phyloP scores from a whole-genome alignment of 352 stramenopile species.

The Phytophthora podocarpi region DNA sequence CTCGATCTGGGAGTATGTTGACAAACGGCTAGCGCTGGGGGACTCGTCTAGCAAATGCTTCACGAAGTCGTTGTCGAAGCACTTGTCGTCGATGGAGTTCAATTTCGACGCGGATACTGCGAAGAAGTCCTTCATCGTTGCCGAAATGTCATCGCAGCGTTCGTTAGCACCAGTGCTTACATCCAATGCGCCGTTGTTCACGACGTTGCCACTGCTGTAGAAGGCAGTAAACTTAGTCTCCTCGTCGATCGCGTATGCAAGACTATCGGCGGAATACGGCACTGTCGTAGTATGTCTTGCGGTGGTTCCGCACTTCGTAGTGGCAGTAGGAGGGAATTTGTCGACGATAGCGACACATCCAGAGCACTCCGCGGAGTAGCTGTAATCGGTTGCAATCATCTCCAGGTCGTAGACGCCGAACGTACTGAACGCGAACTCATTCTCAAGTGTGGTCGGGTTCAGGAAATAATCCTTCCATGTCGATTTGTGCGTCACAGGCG shows the following conservation, averaged over 20 bases:
- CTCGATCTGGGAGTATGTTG: not conserved
- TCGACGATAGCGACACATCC: conserved; percentile 38
- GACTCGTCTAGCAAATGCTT: conserved; percentile 2
- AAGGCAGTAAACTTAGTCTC: conserved; percentile 21
- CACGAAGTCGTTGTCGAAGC: conserved; percentile 14
- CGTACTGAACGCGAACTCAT: conserved; percentile 25
- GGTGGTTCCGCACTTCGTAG: conserved; percentile 1
- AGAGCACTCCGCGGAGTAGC: conserved; percentile 4
- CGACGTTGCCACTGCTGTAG: conserved; percentile 14
- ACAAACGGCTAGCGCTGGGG: not conserved
- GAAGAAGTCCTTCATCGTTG: conserved; percentile 22
- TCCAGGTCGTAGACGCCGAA: conserved; percentile 34
- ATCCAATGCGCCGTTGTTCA: conserved; percentile 19
- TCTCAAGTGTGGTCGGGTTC: conserved; percentile 3
- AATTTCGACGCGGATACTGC: not conserved
- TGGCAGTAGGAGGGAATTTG: conserved; percentile 6
- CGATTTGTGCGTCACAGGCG: not conserved
- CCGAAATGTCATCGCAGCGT: conserved; percentile 6
- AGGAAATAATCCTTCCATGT: conserved; percentile 14
- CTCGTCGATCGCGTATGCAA: conserved; percentile 7
- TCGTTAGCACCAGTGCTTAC: conserved; percentile 7
- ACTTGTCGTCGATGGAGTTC: not conserved
- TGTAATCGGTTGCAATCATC: conserved; percentile 35
- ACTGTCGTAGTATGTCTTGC: not conserved
- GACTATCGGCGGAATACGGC: not conserved